phyloP scores from a whole-genome alignment of 805 yeast genomes.

The Candida awuae region DNA sequence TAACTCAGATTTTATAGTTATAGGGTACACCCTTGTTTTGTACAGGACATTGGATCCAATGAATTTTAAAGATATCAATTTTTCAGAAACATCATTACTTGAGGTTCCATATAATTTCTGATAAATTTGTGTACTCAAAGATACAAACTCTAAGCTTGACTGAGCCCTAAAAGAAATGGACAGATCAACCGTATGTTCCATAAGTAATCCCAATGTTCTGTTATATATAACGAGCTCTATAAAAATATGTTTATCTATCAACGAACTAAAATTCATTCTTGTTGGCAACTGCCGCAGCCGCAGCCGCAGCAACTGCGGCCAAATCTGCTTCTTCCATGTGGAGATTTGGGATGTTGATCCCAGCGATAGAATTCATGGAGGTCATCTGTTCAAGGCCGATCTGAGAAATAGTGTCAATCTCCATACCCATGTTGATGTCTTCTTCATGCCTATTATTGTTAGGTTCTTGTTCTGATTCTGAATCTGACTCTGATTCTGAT shows the following conservation, averaged over 20 bases:
- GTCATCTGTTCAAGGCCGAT: too few species aligned
- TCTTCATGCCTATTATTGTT: too few species aligned
- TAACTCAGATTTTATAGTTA: slow-evolving; percentile 23
- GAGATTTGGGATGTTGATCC: too few species aligned
- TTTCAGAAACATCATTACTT: slow-evolving; percentile 3
- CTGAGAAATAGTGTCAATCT: too few species aligned
- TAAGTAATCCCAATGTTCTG: too few species aligned
- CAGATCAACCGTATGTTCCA: slow-evolving; percentile 8
- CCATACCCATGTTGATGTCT: too few species aligned
- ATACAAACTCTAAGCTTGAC: slow-evolving; percentile 16
- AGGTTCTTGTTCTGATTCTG: too few species aligned
- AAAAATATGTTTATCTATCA: too few species aligned
- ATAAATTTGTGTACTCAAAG: slow-evolving; percentile 14
- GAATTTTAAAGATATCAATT: slow-evolving; percentile 17
- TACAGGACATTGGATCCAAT: slow-evolving; percentile 20
- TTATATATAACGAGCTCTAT: too few species aligned
- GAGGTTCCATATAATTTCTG: slow-evolving; percentile 11
- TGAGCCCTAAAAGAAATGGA: slow-evolving; percentile 17
- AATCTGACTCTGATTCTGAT: too few species aligned
- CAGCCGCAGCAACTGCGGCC: slow-evolving; percentile 30
- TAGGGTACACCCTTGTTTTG: slow-evolving; percentile 30
- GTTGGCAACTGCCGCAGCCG: slow-evolving; percentile 22
- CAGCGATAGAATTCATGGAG: too few species aligned
- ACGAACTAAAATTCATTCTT: slow-evolving; percentile 5
- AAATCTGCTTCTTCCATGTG: slow-evolving; percentile 24